Base-by-base conservation (phyloP, 768 basidiomycete genomes). In the Podaxis pistillaris region DNA sequence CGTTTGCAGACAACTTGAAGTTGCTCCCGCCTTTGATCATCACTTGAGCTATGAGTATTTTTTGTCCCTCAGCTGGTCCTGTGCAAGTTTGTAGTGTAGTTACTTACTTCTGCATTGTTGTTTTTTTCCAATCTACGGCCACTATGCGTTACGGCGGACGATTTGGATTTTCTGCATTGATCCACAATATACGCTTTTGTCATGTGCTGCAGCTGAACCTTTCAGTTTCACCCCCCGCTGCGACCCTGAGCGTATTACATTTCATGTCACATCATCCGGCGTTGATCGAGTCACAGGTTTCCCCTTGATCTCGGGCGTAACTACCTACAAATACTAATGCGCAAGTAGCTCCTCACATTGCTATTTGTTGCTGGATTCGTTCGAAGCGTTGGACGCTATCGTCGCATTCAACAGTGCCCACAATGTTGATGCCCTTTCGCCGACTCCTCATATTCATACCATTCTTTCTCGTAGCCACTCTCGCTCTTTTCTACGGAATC, bases 1-100 rank as follows among this genome's bases (percentile, higher is more conserved):
- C 73, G 56, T 70, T 72, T 36, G 68, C 71, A 33, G 70, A 63
- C 53, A 69, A 67, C 51, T 65, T 72, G 56, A 71, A 67, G 66
- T 66, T 69, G 50, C 71, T 73, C 58, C 71, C 73, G 2, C 73
- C 75, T 19, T 65, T 77, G 51, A 73, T 75, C 44, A 75, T 75
- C 64, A 72, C 71, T 33, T 62, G 50, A 62, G 24, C 41, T 46
- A 50, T 38, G 57, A 33, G 4, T 30, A 49, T 33, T 9, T 19
- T 36, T 33, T 40, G 56, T 24, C 4, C 46, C 19, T 33, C 56
- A 41, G 56, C 62, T 63, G 62, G 60, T 30, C 44, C 54, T 37
- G 44, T 56, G 8, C 33, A 30, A 17, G 7, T 30, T 12, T 50
- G 36, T 56, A 56, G 65, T 19, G 60, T 53, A 60, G 50, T 30